Conservation (phyloP, 1,139 yeast genomes). For the Zygosaccharomyces sapae region DNA sequence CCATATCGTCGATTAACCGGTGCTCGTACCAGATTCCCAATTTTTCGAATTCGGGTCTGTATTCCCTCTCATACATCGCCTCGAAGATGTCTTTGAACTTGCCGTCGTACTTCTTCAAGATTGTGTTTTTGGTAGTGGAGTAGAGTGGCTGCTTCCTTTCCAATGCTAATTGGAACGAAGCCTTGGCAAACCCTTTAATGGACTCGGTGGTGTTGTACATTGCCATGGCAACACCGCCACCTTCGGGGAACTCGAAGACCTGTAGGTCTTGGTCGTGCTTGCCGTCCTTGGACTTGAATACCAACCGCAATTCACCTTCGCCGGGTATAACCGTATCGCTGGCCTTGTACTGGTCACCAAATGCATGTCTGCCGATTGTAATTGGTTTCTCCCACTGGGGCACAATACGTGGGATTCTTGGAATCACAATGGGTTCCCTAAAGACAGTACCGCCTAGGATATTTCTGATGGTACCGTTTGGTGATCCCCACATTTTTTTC, state of each 20-base stretch:
- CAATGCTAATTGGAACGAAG: conserved; percentile 86
- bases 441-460: conserved; percentile 94
- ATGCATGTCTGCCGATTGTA: conserved; percentile 95
- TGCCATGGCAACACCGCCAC: conserved; percentile 81
- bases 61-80: conserved; percentile 65
- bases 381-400: conserved; percentile 95
- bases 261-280: conserved; percentile 49
- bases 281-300: conserved; percentile 74
- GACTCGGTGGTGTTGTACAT: conserved; percentile 96
- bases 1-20: conserved; percentile 96
- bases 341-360: conserved; percentile 95
- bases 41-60: conserved; percentile 66
- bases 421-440: conserved; percentile 93
- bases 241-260: conserved; percentile 65
- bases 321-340: conserved; percentile 75
- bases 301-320: conserved; percentile 74
- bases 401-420: conserved; percentile 79
- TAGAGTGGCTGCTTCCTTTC: conserved; percentile 73
- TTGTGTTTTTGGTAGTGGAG: conserved; percentile 89
- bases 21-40: conserved; percentile 92
- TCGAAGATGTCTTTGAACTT: conserved; percentile 91
- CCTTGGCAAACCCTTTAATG: conserved; percentile 82
- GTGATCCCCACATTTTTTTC: conserved; percentile 96
- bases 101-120: conserved; percentile 89
- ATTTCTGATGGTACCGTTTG: conserved; percentile 94